phyloP scores from a whole-genome alignment of 148 eudicot species.

The Camellia japonica region DNA sequence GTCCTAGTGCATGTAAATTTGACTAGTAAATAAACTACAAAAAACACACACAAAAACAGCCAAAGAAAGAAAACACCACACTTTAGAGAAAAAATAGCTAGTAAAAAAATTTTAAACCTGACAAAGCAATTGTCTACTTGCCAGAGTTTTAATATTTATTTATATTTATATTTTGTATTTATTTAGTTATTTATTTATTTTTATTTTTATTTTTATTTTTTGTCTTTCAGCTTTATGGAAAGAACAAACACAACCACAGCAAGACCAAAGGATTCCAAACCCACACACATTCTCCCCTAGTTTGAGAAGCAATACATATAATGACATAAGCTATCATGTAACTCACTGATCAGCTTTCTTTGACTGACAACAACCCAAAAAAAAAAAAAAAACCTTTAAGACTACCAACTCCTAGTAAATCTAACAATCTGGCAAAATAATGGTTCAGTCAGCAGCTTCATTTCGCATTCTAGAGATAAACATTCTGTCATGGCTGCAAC shows the following conservation, averaged over 20 bases:
- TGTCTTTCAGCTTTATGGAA: not conserved
- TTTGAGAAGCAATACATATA: not conserved
- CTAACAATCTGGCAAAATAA: not conserved
- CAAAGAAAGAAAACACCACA: not conserved
- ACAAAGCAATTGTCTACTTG: not conserved
- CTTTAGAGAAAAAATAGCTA: not conserved
- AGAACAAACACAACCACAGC: not conserved
- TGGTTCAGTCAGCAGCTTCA: not conserved
- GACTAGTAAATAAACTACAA: not conserved
- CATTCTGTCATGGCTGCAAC: not conserved
- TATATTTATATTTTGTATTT: too few relatives aligned
- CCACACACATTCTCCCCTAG: not conserved
- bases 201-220: too few relatives aligned
- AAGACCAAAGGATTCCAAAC: not conserved
- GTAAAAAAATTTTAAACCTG: not conserved
- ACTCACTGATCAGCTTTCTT: not conserved
- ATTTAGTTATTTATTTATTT: too few relatives aligned
- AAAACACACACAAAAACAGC: not conserved
- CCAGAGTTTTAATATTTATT: not conserved
- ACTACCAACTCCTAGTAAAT: not conserved
- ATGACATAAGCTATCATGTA: not conserved
- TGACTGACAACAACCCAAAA: not conserved
- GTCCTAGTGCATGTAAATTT: not conserved
- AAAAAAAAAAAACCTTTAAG: not conserved
- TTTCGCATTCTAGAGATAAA: not conserved